Base-by-base conservation (phyloP, 331 rosid species). In the Prunus yedoensis region DNA sequence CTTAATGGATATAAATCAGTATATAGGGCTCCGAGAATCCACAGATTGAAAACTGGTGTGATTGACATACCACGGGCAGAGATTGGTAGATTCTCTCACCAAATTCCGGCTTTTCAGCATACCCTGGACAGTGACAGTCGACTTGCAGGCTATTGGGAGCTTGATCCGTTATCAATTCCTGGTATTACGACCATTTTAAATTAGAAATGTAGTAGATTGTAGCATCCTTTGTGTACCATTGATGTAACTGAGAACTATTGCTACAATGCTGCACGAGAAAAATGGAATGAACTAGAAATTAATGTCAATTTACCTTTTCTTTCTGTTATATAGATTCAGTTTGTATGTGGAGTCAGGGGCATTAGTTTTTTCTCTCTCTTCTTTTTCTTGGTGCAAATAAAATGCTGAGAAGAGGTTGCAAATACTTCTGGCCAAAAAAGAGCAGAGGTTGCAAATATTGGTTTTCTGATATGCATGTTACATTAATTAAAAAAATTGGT, bases 141-240 rank as follows among this genome's bases (percentile, higher is more conserved):
- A 51, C 76, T 81, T 64, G 84, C 64, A 77, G 96, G 92, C 27
- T 85, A 85, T 81, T 89, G 89, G 93, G 93, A 85, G 88, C 90
- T 89, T 17, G 90, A 89, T 83, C 83, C 86, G 27, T 74, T 73
- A 49, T 84, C 92, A 46, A 28, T 79, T 35, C 92, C 88, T 57
- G 83, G 74, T 73, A 81, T 59, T 64, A 66, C 78, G n/a, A 54
- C 63, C 62, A 41, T 41, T 12, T 62, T 85, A 68, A 79, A 66
- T 59, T 9, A 14, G 57, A 14, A 14, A 15, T 49, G 45, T 32
- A 17, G 62, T 51, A 59, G 57, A 18, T 21, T 65, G 23, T 32
- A 4, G 54, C 6, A 21, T 58, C 5, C 64, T 52, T 35, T 38
- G 16, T 46, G 0, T 38, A 10, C 52, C n/a, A 1, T 32, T 13